These are phyloP conservation scores for Rhizopogon vinicolor DNA, from an alignment of 768 basidiomycete species.

Conservation along the genomic window DNA sequence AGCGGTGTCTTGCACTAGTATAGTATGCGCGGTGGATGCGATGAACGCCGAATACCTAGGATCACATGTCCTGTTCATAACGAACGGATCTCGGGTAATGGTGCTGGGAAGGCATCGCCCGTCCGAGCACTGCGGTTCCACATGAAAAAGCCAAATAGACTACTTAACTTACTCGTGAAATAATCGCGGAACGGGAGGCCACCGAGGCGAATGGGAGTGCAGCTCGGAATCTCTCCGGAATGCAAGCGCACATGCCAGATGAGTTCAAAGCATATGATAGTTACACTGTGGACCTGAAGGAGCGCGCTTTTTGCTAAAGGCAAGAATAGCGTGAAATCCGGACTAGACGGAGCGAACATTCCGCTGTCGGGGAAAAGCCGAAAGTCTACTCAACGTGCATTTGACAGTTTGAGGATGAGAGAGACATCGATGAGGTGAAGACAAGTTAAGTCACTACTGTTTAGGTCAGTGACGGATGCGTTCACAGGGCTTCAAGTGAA, in stretches of 20 bases:
- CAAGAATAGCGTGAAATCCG: slow-evolving; percentile 6
- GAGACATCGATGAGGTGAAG: not conserved
- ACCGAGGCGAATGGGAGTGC: not conserved
- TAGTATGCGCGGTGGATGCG: not conserved
- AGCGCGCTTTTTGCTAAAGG: not conserved
- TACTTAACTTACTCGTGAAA: not conserved
- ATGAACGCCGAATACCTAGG: not conserved
- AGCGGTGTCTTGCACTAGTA: not conserved
- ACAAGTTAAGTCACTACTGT: not conserved
- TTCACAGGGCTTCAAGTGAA: not conserved
- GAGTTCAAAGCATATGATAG: not conserved
- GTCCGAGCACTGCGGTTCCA: not conserved
- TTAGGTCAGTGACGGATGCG: not conserved
- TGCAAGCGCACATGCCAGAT: not conserved
- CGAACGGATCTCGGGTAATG: not conserved
- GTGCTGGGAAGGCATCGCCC: not conserved
- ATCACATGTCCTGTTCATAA: not conserved
- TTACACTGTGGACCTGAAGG: not conserved
- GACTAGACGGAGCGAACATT: not conserved
- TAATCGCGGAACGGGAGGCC: not conserved
- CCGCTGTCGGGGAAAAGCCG: not conserved
- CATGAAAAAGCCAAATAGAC: not conserved
- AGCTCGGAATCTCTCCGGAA: not conserved
- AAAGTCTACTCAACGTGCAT: slow-evolving; percentile 6
- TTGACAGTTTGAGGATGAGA: not conserved